Evolutionary conservation across 2,329 filamentous ascomycete species (phyloP).

Genomic region (Aureobasidium subglaciale): DNA sequence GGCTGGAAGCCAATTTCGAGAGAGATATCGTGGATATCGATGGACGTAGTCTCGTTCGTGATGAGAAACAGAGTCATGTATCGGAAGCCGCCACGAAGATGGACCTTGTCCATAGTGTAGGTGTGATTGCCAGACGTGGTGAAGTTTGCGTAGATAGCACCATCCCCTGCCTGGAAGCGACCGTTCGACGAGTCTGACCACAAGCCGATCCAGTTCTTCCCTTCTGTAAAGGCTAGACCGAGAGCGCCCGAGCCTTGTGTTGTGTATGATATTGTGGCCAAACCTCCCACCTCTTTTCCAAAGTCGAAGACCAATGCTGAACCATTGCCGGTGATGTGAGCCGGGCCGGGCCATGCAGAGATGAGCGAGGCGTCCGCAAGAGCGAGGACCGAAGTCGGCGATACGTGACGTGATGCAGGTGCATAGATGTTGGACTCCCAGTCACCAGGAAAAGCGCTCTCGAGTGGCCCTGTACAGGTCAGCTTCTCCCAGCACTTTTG

Average conservation of each 20-base stretch:
- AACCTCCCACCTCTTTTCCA: slow-evolving; percentile 51
- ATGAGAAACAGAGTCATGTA: slow-evolving; percentile 45
- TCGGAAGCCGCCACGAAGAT: slow-evolving; percentile 46
- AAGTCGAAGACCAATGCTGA: slow-evolving; percentile 54
- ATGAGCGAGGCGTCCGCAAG: slow-evolving; percentile 28
- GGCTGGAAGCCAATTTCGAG: slow-evolving; percentile 44
- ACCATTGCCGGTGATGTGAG: slow-evolving; percentile 39
- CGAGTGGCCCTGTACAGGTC: slow-evolving; percentile 43
- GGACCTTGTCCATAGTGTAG: slow-evolving; percentile 38
- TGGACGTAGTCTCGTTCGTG: slow-evolving; percentile 25
- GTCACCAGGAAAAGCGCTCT: slow-evolving; percentile 47
- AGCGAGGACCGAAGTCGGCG: slow-evolving; percentile 39
- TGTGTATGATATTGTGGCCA: slow-evolving; percentile 46
- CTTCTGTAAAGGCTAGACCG: slow-evolving; percentile 37
- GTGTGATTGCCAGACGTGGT: slow-evolving; percentile 26
- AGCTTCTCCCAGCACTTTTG: slow-evolving; percentile 49
- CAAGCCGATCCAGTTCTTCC: slow-evolving; percentile 37
- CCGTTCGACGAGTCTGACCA: slow-evolving; percentile 38
- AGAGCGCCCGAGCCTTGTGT: slow-evolving; percentile 32
- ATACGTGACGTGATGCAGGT: slow-evolving; percentile 44
- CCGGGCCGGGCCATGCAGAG: slow-evolving; percentile 26
- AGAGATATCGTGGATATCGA: slow-evolving; percentile 33
- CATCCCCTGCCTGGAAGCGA: slow-evolving; percentile 31
- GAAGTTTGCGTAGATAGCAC: slow-evolving; percentile 42
- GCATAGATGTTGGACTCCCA: slow-evolving; percentile 56